Evolutionary conservation across 345 rosid genomes (phyloP), one percentile per base, ranked within the genome.

Genomic region (Cardamine chenopodiifolia): DNA sequence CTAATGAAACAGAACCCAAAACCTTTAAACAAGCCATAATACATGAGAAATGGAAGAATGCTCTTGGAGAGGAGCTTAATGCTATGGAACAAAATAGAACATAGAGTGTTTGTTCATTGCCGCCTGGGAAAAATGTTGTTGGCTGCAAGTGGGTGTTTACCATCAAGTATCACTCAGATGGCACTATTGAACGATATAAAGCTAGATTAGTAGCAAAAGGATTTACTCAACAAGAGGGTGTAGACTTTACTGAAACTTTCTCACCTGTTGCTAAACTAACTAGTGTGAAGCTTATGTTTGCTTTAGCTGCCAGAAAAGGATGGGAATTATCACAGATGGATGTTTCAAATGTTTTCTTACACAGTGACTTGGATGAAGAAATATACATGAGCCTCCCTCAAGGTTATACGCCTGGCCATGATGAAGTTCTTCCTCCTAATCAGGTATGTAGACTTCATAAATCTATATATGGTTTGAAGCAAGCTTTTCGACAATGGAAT

Each of bases 51-150:
- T 54, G 59, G 59, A 25, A 1, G 2, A 5, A 18, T 3, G 19
- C 34, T 0, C 0, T 26, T 0, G 1, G 0, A 1, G 32, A 25
- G 2, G 59, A 54, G 8, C 2, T 54, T 2, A 0, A 3, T 0
- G 59, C 19, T 26, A 54, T 54, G 59, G 19, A 26, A 1, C 5
- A 5, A 0, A 54, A 26, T 2, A 3, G 5, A 2, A 54, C 35
- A 1, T 54, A 10, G 59, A 26, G 34, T 13, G 1, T 52, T 5
- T 5, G n/a, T 0, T 52, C 31, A 0, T 22, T 22, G 3, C n/a
- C 56, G 0, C 56, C 8, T 0, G n/a, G 56, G 0, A 23, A 52
- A 0, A 52, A 52, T 52, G 31, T 22, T 0, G 29, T 52, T 5
- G 31, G 29, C 0, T 52, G 56, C 1, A 52, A 52, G 5, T 52